These are phyloP conservation scores for Cyclanthera cordifolia DNA, from an alignment of 306 rosid species.

Conservation along the genomic window DNA sequence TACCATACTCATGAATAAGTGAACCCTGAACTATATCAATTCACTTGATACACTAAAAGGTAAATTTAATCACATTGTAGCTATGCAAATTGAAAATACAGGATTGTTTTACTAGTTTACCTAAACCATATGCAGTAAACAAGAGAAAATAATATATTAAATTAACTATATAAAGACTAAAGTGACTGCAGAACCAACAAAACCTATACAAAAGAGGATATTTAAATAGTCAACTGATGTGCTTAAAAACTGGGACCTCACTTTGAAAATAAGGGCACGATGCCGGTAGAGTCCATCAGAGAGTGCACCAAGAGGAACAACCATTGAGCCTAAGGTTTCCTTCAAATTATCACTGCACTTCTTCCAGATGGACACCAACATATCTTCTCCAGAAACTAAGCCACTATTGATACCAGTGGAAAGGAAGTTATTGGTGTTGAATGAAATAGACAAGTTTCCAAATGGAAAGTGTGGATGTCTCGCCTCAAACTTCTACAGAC, in stretches of 20 bases:
- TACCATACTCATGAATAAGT: constrained; percentile 14
- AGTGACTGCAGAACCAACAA: background rate
- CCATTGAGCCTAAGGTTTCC: constrained; percentile 83
- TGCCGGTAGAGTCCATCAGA: constrained; percentile 92
- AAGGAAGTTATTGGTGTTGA: constrained; percentile 27
- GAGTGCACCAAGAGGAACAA: constrained; percentile 86
- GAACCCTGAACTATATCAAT: constrained; percentile 4
- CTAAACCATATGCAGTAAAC: background rate
- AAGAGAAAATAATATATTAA: background rate
- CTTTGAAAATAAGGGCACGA: constrained; percentile 88
- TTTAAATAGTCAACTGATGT: background rate
- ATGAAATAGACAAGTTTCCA: constrained; percentile 16
- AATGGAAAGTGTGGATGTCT: constrained; percentile 29
- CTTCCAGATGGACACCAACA: constrained; percentile 55
- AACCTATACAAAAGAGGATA: background rate
- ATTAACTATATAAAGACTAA: background rate
- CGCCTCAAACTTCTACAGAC: constrained; percentile 88
- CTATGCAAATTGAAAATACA: background rate
- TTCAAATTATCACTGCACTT: constrained; percentile 71
- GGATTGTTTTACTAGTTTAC: background rate
- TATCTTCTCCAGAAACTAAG: constrained; percentile 73
- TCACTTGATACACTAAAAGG: background rate
- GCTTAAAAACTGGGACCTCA: constrained; percentile 30
- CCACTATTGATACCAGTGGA: constrained; percentile 64
- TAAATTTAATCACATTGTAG: background rate